Base-by-base conservation (phyloP, 495 filamentous ascomycete genomes). In the Penicillium herquei region DNA sequence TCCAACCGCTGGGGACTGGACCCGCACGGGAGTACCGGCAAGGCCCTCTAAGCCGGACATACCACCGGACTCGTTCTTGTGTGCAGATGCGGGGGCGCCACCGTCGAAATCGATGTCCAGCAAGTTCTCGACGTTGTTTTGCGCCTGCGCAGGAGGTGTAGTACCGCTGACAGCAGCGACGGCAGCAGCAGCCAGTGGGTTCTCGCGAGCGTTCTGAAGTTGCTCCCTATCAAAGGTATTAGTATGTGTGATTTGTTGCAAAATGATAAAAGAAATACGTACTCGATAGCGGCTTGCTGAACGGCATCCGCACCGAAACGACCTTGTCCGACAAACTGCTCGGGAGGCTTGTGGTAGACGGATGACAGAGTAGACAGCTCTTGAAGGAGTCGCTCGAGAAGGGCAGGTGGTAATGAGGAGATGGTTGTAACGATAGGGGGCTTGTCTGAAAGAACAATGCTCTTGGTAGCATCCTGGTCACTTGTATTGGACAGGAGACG, bases 71-170 rank as follows among this genome's bases (percentile, higher is more conserved):
- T 86, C 81, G 40, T 82, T 81, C 58, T 87, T 87, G 58, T 95
- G 89, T 14, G 91, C 83, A 14, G 87, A 92, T 12, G 94, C 94
- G 0, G 94, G 95, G 18, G 90, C 94, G 6, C 89, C 86, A 31
- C 94, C 95, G 66, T 98, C 94, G 70, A 98, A 98, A 75, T 98
- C 94, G 64, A 98, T 97, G 71, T 98, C 94, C 52, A 98, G 81
- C 34, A 98, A 79, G 64, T 98, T 98, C 69, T 98, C 94, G 57
- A 89, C 84, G 67, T 96, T 96, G 76, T 64, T 86, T 72, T 92
- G 86, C 16, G 78, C 54, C 55, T 80, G 76, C 21, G 76, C 64
- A 32, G 77, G 67, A 30, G 77, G 66, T 7, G 79, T 61, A 26
- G 74, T 70, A 45, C 86, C 84, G 31, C 78, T 76, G 17, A 83